Base-by-base conservation (phyloP, 257 asterid genomes). In the Plantago elongata region DNA sequence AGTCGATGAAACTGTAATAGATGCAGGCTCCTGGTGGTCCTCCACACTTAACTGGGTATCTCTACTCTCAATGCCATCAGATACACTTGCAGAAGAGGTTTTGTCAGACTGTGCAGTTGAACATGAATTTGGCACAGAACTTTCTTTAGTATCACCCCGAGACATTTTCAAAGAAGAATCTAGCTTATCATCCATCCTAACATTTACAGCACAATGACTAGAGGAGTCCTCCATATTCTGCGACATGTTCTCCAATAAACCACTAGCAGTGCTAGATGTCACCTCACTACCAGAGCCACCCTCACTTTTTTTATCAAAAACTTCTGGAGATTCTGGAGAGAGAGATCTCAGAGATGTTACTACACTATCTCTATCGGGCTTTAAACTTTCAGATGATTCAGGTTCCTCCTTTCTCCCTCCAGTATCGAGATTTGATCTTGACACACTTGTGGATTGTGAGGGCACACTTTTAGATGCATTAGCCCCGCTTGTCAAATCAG, bases 321-420 rank as follows among this genome's bases (percentile, higher is more conserved):
- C 48, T 72, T 77, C 73, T 45, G 69, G 59, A 65, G 83, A 78
- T 63, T 74, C 81, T 57, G 69, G 48, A 42, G 73, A 71, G 57
- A 64, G 75, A 45, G 79, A 57, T 60, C 13, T 72, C 67, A 66
- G 15, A 51, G 77, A 65, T 30, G 67, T 60, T 65, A 74, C 84
- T 18, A 60, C 43, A 63, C 62, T 65, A 13, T 52, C 49, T 13
- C 51, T 34, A 14, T 58, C 76, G 30, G 15, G 61, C 62, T 64
- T 57, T 30, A 57, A 69, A 55, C 51, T 75, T 61, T 68, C 72
- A 10, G 73, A 46, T 11, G 52, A 74, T 47, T 48, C 61, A 65
- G 63, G 61, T 64, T 71, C 79, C 6, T 27, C 43, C 59, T 52
- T 52, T 60, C 45, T 57, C 46, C 71, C 70, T 15, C 45, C 50